Evolutionary conservation across 352 stramenopile genomes (phyloP).

Genomic region (Aphanomyces astaci): DNA sequence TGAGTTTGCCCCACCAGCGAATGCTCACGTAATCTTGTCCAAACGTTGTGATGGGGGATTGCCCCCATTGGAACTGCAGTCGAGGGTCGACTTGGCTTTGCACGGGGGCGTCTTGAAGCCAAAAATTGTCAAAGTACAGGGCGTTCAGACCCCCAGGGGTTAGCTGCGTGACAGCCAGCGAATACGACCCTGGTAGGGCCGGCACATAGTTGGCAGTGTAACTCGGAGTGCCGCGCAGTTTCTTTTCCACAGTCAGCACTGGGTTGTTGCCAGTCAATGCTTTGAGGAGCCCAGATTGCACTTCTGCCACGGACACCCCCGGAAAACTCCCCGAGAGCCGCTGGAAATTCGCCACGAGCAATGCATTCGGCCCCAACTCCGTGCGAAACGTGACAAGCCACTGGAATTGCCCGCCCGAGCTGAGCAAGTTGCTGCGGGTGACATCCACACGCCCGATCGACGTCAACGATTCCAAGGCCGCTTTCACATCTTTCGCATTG

Average conservation of each 20-base stretch:
- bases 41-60: constrained; percentile 87
- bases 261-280: constrained; percentile 77
- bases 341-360: constrained; percentile 37
- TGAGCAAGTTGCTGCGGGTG: constrained; percentile 51
- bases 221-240: constrained; percentile 84
- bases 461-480: constrained; percentile 78
- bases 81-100: constrained; percentile 78
- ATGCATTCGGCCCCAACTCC: constrained; percentile 69
- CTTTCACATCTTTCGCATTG: constrained; percentile 74
- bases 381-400: constrained; percentile 93
- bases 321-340: constrained; percentile 52
- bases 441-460: constrained; percentile 89
- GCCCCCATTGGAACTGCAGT: constrained; percentile 86
- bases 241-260: constrained; percentile 77
- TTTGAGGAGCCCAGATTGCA: constrained; percentile 51
- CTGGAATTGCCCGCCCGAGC: constrained; percentile 73
- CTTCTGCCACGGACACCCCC: constrained; percentile 46
- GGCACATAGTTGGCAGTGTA: constrained; percentile 91
- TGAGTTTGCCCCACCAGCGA: constrained; percentile 92
- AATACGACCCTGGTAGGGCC: constrained; percentile 58
- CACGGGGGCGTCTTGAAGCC: constrained; percentile 88
- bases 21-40: constrained; percentile 93
- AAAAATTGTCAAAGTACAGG: constrained; percentile 96
- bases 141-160: constrained; percentile 80
- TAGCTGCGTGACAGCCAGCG: constrained; percentile 88